These are phyloP conservation scores for Geopyxis carbonaria DNA, from an alignment of 495 filamentous ascomycete genomes.

Conservation along the genomic window DNA sequence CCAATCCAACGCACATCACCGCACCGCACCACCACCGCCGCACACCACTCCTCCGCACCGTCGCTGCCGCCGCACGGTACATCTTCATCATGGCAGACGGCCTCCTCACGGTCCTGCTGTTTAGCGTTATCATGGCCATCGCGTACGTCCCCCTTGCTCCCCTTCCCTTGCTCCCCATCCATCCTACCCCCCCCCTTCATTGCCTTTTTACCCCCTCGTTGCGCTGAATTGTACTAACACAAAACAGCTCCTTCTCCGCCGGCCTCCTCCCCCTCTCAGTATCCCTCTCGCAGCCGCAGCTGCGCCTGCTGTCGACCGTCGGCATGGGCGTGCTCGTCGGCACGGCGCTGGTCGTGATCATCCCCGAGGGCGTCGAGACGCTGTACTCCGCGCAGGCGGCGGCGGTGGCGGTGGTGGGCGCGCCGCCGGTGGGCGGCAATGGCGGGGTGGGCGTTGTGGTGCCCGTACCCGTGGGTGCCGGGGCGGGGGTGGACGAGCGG, in stretches of 20 bases:
- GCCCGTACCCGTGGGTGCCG: not conserved
- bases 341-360: slow-evolving; percentile 89
- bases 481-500: too few species aligned
- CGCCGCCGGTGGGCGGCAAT: not conserved
- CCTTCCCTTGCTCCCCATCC: slow-evolving; percentile 2
- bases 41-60: not conserved
- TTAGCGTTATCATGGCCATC: slow-evolving; percentile 84
- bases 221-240: too few species aligned
- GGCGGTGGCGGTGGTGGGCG: not conserved
- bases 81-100: slow-evolving; percentile 36
- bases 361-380: slow-evolving; percentile 90
- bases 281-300: slow-evolving; percentile 70
- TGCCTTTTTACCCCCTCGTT: slow-evolving; percentile 1
- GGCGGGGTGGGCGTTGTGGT: not conserved
- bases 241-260: slow-evolving; percentile 72
- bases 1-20: too few species aligned
- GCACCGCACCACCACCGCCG: too few species aligned
- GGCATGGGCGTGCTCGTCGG: slow-evolving; percentile 90
- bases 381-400: slow-evolving; percentile 35
- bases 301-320: slow-evolving; percentile 77
- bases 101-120: slow-evolving; percentile 65
- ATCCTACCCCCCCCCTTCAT: not conserved
- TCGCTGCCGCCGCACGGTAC: not conserved
- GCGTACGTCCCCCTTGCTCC: slow-evolving; percentile 55
- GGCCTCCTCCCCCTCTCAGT: slow-evolving; percentile 85